Conservation (phyloP, 1,139 yeast genomes). For the Wickerhamomyces sp. region DNA sequence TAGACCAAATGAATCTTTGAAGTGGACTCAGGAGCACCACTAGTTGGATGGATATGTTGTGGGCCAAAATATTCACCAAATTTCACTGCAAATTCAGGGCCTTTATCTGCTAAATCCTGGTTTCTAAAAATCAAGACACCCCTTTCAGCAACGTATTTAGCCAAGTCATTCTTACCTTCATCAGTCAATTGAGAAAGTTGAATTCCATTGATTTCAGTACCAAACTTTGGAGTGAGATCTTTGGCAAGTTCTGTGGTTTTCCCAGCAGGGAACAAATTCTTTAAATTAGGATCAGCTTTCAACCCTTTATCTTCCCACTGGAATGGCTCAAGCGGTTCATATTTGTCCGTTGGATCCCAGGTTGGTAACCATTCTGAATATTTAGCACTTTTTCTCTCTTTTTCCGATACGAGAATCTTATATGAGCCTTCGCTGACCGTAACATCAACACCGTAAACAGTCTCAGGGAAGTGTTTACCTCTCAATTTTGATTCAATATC, state of each 20-base stretch:
- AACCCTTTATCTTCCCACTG: slow-evolving; percentile 31
- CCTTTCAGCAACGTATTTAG: slow-evolving; percentile 53
- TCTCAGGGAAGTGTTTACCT: background rate
- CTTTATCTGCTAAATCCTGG: slow-evolving; percentile 53
- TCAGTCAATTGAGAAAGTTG: slow-evolving; percentile 48
- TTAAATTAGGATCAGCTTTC: slow-evolving; percentile 27
- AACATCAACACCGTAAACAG: background rate
- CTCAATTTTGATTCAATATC: background rate
- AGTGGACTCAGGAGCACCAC: slow-evolving; percentile 55
- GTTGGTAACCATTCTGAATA: slow-evolving; percentile 41
- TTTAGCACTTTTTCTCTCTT: slow-evolving; percentile 6
- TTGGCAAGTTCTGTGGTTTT: slow-evolving; percentile 7
- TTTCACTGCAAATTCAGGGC: slow-evolving; percentile 46
- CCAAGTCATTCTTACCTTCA: slow-evolving; percentile 57
- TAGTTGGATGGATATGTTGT: slow-evolving; percentile 69
- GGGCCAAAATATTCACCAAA: slow-evolving; percentile 60
- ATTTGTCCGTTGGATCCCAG: slow-evolving; percentile 41
- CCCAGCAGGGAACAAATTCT: slow-evolving; percentile 19
- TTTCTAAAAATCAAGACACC: slow-evolving; percentile 61
- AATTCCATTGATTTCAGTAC: slow-evolving; percentile 53
- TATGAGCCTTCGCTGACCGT: background rate
- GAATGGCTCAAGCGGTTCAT: slow-evolving; percentile 33
- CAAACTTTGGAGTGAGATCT: slow-evolving; percentile 45
- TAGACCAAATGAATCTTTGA: slow-evolving; percentile 60
- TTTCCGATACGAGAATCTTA: background rate